Evolutionary conservation across 31 red algal species (phyloP).

Genomic region (Porphyra umbilicalis): DNA sequence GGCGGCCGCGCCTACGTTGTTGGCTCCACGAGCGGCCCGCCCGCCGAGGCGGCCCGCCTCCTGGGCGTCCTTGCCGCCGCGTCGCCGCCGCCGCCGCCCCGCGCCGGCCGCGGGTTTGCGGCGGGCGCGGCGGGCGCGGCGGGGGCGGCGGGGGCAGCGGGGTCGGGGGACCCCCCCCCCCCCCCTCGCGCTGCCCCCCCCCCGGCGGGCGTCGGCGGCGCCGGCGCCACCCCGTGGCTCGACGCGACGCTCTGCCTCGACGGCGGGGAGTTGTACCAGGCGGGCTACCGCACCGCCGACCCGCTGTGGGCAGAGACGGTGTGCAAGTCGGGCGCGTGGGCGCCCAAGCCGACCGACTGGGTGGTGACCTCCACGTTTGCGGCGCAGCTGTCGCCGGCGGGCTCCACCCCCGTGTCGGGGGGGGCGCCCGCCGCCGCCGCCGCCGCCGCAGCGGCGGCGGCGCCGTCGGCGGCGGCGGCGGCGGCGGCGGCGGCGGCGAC

Average conservation of each 20-base stretch:
- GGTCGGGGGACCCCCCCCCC: neutral
- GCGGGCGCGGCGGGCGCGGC: neutral
- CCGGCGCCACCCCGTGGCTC: neutral
- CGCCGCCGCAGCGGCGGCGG: neutral
- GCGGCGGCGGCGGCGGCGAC: neutral
- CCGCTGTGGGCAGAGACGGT: conserved; percentile 55
- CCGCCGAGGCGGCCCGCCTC: neutral
- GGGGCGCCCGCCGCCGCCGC: neutral
- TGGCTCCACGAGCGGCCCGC: neutral
- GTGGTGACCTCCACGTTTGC: conserved; percentile 24
- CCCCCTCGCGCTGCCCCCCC: neutral
- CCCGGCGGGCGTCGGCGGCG: neutral
- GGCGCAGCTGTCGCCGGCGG: conserved; percentile 2
- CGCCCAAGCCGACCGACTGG: conserved; percentile 47
- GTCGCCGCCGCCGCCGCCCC: neutral
- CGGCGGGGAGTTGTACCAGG: conserved; percentile 55
- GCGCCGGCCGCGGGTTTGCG: neutral
- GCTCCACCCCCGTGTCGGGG: neutral
- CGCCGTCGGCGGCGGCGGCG: neutral
- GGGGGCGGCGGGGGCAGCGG: neutral
- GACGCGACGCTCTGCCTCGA: neutral
- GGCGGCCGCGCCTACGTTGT: neutral
- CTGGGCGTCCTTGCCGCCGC: neutral
- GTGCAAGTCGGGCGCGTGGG: conserved; percentile 19
- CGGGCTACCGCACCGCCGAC: conserved; percentile 38